Evolutionary conservation across 257 asterid species (phyloP), one percentile per base, ranked within the genome.

Genomic region (Lavandula angustifolia): DNA sequence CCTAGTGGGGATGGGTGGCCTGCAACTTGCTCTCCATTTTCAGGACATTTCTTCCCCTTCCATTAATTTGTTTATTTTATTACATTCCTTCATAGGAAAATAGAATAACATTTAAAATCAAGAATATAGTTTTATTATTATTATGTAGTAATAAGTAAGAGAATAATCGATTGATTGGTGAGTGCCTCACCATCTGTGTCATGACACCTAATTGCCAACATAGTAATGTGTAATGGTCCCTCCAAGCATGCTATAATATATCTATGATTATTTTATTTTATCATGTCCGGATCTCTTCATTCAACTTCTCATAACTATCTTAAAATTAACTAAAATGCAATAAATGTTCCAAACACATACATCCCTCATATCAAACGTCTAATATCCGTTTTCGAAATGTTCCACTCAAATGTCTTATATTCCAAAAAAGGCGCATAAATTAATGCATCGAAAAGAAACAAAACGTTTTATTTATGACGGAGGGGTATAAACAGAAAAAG

Each of bases 21-120:
- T 47, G 64, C 29, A 18, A 13, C 62, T 61, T 78, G 68, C 49
- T 37, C 54, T 64, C 73, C 48, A 49, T 34, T 57, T 66, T 44
- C 41, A 42, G 44, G 63, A 43, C 66, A 42, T 48, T 27, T 11
- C 22, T 9, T 43, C 16, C 48, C 47, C 22, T 55, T 59, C 27
- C 8, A 61, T 40, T 66, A 9, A 29, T 5, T 37, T 4, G 6
- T 22, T 41, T 22, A 4, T 5, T 22, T 41, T 6, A 0, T 12
- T 37, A n/a, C 37, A 16, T 44, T 34, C 13, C 44, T 14, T 7
- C 31, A 7, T 33, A 11, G 2, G 11, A 32, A 4, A 7, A 12
- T 17, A 32, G n/a, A n/a, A n/a, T n/a, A 33, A 7, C 6, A n/a
- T 33, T 33, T 27, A 55, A 34, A 31, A 35, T 34, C 3, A 4